Conservation (phyloP, 106 monocot genomes). For the Iris macrosiphon region DNA sequence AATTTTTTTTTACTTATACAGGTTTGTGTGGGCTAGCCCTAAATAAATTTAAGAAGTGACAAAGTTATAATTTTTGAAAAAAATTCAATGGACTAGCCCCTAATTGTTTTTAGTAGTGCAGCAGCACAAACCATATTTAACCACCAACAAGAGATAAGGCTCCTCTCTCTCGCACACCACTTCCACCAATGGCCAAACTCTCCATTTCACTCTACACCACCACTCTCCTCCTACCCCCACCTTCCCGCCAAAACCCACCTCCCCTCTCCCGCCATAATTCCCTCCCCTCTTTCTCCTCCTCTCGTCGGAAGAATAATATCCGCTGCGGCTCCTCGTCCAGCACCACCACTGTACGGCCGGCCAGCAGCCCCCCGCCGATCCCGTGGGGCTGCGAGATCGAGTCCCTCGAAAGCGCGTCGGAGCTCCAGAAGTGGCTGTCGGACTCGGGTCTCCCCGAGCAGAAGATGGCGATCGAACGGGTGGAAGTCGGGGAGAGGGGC, state of each 20-base stretch:
- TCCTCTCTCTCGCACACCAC: too few species aligned
- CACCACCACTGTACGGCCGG: background rate
- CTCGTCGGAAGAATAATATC: background rate
- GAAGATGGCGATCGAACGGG: constrained; percentile 73
- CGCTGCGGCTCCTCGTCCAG: constrained; percentile 27
- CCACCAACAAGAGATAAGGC: too few species aligned
- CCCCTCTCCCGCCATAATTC: background rate
- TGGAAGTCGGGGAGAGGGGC: constrained; percentile 88
- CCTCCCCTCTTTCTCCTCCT: background rate
- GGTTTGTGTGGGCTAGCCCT: too few species aligned
- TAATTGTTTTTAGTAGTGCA: too few species aligned
- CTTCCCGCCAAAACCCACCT: background rate
- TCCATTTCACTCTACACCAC: constrained; percentile 1
- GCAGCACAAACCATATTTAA: too few species aligned
- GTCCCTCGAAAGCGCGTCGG: constrained; percentile 53
- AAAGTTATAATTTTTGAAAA: too few species aligned
- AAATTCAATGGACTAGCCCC: too few species aligned
- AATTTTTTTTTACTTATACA: too few species aligned
- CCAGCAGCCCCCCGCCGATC: constrained; percentile 9
- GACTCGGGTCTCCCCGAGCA: constrained; percentile 78
- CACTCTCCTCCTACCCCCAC: constrained; percentile 16
- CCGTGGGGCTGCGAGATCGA: constrained; percentile 85
- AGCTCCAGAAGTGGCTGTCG: constrained; percentile 75
- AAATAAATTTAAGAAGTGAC: too few species aligned
- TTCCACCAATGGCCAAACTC: constrained; percentile 4